Evolutionary conservation across 202 grass and related monocot species (phyloP), one percentile per base, ranked within the genome.

Genomic region (Hordeum pubiflorum): DNA sequence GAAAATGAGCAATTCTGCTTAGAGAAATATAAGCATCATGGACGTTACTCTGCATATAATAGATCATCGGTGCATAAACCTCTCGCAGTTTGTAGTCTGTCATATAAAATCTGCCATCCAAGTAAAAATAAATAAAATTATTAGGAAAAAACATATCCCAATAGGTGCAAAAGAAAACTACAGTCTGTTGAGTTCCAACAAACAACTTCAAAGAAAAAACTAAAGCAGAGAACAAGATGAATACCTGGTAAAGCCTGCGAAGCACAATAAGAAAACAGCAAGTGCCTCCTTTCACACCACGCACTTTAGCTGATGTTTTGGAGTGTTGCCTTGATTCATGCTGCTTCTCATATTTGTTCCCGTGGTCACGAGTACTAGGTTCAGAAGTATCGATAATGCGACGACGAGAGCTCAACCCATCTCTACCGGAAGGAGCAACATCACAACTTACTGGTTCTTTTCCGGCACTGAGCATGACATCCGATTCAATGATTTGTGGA

Each of bases 161-260:
- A 8, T 10, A 78, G 36, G 43, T 65, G 43, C 46, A 58, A 57
- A 73, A 80, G 24, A 50, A 80, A 43, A 60, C 59, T 43, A 63
- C 41, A 26, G 6, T 72, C 1, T 0, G 1, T 46, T 58, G 55
- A 59, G 44, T 50, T 50, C 44, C 44, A 50, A 50, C 14, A 50
- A 50, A 50, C 44, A 50, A 50, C 36, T 57, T 33, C 58, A 20
- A 78, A 76, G 23, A 7, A 41, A 37, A 71, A 78, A 44, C 66
- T 7, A 58, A 79, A 84, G 18, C 3, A 76, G 68, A 18, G 13
- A 81, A 58, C 3, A 70, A 43, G 43, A 32, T 72, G 54, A 74
- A 69, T 71, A 85, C 86, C 86, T 88, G 76, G 76, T 80, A 55
- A 69, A 88, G 86, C 54, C 69, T 75, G 17, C 54, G 44, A 12